phyloP scores from a whole-genome alignment of 331 rosid genomes.

The Prunus yedoensis region DNA sequence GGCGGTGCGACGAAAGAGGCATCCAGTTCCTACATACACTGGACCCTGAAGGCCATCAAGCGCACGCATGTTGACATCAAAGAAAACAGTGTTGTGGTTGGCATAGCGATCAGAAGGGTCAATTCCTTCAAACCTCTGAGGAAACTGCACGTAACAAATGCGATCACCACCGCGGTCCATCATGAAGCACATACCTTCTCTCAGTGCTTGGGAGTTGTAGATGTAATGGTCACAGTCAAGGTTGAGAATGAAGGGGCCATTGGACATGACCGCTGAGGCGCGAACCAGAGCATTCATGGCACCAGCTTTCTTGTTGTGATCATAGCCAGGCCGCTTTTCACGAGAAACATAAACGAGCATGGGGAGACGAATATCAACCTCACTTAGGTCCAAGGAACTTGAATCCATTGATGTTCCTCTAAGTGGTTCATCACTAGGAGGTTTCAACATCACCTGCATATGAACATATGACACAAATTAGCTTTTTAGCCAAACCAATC shows the following conservation, averaged over 20 bases:
- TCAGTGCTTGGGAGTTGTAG: constrained; percentile 58
- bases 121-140: constrained; percentile 83
- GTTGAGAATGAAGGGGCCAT: constrained; percentile 79
- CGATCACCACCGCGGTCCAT: constrained; percentile 79
- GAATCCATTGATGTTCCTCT: constrained; percentile 45
- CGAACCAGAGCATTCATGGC: constrained; percentile 89
- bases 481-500: neutral
- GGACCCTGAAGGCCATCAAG: constrained; percentile 87
- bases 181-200: constrained; percentile 62
- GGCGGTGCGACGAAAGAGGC: constrained; percentile 70
- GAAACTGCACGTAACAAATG: constrained; percentile 67
- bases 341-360: constrained; percentile 78
- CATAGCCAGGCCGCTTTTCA: constrained; percentile 80
- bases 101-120: constrained; percentile 89
- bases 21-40: constrained; percentile 77
- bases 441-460: constrained; percentile 64
- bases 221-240: constrained; percentile 83
- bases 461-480: constrained; percentile 19
- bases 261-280: constrained; percentile 77
- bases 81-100: constrained; percentile 78
- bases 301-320: constrained; percentile 88
- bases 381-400: constrained; percentile 43
- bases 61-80: constrained; percentile 82
- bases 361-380: constrained; percentile 78
- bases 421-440: constrained; percentile 69